Evolutionary conservation across 2,329 filamentous ascomycete species (phyloP).

Genomic region (Colletotrichum liriopes): DNA sequence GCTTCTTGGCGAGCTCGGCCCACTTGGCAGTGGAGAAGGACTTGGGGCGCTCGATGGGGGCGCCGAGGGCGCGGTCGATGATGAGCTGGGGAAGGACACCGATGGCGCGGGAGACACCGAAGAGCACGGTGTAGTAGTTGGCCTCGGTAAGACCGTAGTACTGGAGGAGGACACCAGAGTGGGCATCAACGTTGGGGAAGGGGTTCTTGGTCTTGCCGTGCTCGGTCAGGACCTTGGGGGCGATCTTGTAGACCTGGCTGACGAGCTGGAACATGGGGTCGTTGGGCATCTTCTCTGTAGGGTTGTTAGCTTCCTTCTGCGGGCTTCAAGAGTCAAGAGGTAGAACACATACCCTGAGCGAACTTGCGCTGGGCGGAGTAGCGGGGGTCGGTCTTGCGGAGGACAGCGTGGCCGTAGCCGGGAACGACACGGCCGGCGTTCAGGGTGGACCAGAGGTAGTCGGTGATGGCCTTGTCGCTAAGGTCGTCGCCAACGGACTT

Average conservation of each 20-base stretch:
- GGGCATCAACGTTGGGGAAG: slow-evolving; percentile 98
- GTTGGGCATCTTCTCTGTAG: slow-evolving; percentile 84
- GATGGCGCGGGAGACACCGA: slow-evolving; percentile 97
- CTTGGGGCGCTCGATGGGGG: slow-evolving; percentile 99
- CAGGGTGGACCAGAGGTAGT: slow-evolving; percentile 98
- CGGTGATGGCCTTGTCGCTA: slow-evolving; percentile 95
- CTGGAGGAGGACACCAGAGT: slow-evolving; percentile 99
- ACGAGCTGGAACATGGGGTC: slow-evolving; percentile 99
- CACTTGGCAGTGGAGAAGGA: slow-evolving; percentile 98
- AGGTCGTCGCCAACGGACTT: slow-evolving; percentile 92
- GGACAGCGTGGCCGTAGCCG: slow-evolving; percentile 98
- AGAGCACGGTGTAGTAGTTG: slow-evolving; percentile 99
- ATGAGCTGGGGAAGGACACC: slow-evolving; percentile 99
- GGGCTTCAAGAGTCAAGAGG: background rate
- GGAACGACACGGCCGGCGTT: slow-evolving; percentile 97
- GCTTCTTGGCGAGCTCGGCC: slow-evolving; percentile 92
- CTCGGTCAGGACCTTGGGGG: slow-evolving; percentile 96
- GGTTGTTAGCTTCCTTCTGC: slow-evolving; percentile 49
- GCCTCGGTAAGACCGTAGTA: slow-evolving; percentile 99
- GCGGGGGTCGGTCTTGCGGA: slow-evolving; percentile 99
- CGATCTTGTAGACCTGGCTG: slow-evolving; percentile 99
- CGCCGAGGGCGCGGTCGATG: slow-evolving; percentile 97
- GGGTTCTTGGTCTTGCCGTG: slow-evolving; percentile 99
- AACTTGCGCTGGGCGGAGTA: slow-evolving; percentile 99
- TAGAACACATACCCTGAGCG: slow-evolving; percentile 71